phyloP scores from a whole-genome alignment of 1,284 basidiomycete genomes.

The Pterulicium gracile region DNA sequence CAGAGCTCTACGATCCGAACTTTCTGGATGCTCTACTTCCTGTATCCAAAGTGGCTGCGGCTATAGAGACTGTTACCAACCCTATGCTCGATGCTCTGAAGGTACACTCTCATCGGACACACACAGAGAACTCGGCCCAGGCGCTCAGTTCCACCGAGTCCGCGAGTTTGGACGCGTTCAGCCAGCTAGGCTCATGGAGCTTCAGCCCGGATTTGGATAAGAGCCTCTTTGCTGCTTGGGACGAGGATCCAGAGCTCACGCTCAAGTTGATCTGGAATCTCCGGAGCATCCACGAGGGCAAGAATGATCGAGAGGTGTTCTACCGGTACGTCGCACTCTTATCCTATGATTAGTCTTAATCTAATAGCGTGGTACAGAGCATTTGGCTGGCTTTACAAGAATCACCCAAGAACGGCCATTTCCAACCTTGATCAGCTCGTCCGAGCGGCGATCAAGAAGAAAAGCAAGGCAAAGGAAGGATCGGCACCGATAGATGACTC shows the following conservation, averaged over 20 bases:
- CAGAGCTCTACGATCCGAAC: conserved; percentile 37
- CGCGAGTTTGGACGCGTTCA: conserved; percentile 42
- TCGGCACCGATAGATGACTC: conserved; percentile 13
- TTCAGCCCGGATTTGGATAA: conserved; percentile 17
- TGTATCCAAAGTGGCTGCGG: conserved; percentile 1
- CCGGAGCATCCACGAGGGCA: conserved; percentile 54
- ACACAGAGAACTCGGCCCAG: conserved; percentile 35
- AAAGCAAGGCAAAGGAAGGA: conserved; percentile 12
- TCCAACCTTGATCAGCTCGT: conserved; percentile 40
- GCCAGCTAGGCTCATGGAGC: conserved; percentile 21
- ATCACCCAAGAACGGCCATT: conserved; percentile 55
- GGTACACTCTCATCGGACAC: conserved; percentile 25
- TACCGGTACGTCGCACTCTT: conserved; percentile 27
- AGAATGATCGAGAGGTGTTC: conserved; percentile 40
- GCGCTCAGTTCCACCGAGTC: conserved; percentile 37
- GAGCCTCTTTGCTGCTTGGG: conserved; percentile 36
- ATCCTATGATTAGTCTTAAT: no score
- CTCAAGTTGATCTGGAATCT: conserved; percentile 51
- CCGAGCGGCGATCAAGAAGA: conserved; percentile 30
- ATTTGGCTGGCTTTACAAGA: conserved; percentile 52
- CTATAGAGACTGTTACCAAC: conserved; percentile 19
- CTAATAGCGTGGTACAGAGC: conserved; percentile 27
- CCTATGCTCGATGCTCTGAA: conserved; percentile 43
- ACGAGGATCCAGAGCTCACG: conserved; percentile 37
- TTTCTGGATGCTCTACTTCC: conserved; percentile 43